Base-by-base conservation (phyloP, 2,329 filamentous ascomycete species). In the Fusarium gaditjirri region DNA sequence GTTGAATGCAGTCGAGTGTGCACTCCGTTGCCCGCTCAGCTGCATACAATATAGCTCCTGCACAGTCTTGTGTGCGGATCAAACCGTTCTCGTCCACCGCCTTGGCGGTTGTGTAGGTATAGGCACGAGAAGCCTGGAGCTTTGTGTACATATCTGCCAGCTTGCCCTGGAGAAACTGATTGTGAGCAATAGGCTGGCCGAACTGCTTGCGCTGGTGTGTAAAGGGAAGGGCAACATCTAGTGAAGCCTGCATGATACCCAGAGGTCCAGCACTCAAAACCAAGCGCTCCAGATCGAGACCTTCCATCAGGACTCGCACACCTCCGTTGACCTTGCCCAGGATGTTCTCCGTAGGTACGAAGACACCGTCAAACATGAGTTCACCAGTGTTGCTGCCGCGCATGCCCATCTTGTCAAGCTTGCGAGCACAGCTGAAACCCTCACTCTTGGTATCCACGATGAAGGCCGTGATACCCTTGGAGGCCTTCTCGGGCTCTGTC, bases 321-420 rank as follows among this genome's bases (percentile, higher is more conserved):
- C 96, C 96, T 57, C 88, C 90, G 84, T 97, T 93, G 64, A 97
- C 79, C 42, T 88, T 82, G 35, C 96, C 96, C 2, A 99, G 88
- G 1, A 98, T 83, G 80, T 97, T 94, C 77, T 92, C 92, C 13
- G 86, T 84, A 7, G 96, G 94, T 11, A 98, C 94, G 79, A 98
- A 97, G 64, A 98, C 94, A 73, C 92, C 87, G 70, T 97, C 94
- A 75, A 98, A 97, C 61, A 95, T 89, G 29, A 98, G 88, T 82
- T 98, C 96, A 77, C 96, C 96, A 1, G 96, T 98, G 83, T 98
- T 98, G 75, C 93, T 96, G 65, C 96, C 96, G 63, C 96, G 90
- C 96, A 99, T 99, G 75, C 96, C 96, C 82, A 99, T 92, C 85
- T 99, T 98, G 86, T 98, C 95, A 23, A 98, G 90, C 83, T 98